Conservation (phyloP, 1,284 basidiomycete genomes). For the Fomitopsis schrenkii region DNA sequence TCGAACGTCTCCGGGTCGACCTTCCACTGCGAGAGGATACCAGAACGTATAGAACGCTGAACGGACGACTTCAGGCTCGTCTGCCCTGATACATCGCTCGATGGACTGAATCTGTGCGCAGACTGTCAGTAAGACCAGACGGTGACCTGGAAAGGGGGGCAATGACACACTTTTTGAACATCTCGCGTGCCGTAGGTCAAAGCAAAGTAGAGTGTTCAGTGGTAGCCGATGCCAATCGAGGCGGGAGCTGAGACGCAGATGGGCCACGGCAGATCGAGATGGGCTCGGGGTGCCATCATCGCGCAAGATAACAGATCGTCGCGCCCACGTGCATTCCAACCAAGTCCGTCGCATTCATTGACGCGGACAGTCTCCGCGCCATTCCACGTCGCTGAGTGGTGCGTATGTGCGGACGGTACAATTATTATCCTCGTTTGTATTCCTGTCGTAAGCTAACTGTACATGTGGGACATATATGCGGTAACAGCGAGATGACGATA, state of each 20-base stretch:
- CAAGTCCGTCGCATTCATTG: too few species aligned
- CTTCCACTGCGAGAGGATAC: constrained; percentile 83
- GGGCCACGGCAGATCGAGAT: background rate
- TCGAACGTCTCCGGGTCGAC: constrained; percentile 81
- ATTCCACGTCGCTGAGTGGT: background rate
- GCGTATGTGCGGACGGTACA: constrained; percentile 5
- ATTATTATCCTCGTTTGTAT: constrained; percentile 20
- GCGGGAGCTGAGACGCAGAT: background rate
- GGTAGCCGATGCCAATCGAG: background rate
- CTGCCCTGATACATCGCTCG: constrained; percentile 87
- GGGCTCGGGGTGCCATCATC: background rate
- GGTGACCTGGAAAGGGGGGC: background rate
- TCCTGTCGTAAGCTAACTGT: constrained; percentile 30
- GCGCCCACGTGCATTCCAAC: background rate
- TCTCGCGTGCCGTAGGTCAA: background rate
- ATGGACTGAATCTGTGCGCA: constrained; percentile 68
- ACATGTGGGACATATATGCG: constrained; percentile 30
- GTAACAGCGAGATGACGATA: constrained; percentile 30
- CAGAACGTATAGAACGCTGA: constrained; percentile 83
- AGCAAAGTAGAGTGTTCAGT: background rate
- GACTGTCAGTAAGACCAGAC: background rate
- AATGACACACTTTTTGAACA: constrained; percentile 56
- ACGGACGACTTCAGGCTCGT: constrained; percentile 96
- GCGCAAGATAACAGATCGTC: background rate
- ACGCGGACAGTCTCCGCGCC: background rate